A percentile compares a stretch with the other conserved stretches of the same genome.
phyloP scores from a whole-genome alignment of 306 rosid genomes.

The Prunus mira region DNA sequence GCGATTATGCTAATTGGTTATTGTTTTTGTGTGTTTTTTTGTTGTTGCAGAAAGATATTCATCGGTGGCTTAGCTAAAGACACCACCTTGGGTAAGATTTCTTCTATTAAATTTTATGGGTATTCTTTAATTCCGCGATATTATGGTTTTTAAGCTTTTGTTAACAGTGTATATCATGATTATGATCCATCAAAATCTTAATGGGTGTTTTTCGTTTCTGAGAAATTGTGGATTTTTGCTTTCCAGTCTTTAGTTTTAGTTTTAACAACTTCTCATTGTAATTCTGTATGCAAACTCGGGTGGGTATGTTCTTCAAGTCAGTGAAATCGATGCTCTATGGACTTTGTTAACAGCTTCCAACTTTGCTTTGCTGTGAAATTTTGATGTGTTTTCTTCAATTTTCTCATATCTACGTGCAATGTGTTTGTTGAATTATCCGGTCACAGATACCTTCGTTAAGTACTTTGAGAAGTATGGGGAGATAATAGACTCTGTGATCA shows the following conservation, averaged over 20 bases:
- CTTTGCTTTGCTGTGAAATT: background rate
- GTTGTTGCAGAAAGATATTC: constrained; percentile 65
- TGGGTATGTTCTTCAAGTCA: background rate
- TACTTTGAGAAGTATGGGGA: constrained; percentile 75
- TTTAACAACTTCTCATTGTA: background rate
- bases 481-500: constrained; percentile 72
- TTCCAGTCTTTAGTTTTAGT: background rate
- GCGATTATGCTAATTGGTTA: background rate
- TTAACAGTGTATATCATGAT: background rate
- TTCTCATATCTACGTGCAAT: background rate
- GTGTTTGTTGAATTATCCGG: background rate
- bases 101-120: background rate
- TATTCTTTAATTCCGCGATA: background rate
- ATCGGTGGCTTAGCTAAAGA: constrained; percentile 85
- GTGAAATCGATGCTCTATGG: background rate
- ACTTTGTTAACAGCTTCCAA: background rate
- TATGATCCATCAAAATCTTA: background rate
- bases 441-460: constrained; percentile 45
- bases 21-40: background rate
- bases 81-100: constrained; percentile 50
- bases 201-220: background rate
- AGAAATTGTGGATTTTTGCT: background rate
- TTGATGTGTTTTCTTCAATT: background rate
- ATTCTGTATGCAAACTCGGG: background rate
- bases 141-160: background rate